Percentiles rank a stretch among this genome's conserved stretches.
Evolutionary conservation across 2,329 filamentous ascomycete genomes (phyloP).

Genomic region (Neoarthrinium moseri): DNA sequence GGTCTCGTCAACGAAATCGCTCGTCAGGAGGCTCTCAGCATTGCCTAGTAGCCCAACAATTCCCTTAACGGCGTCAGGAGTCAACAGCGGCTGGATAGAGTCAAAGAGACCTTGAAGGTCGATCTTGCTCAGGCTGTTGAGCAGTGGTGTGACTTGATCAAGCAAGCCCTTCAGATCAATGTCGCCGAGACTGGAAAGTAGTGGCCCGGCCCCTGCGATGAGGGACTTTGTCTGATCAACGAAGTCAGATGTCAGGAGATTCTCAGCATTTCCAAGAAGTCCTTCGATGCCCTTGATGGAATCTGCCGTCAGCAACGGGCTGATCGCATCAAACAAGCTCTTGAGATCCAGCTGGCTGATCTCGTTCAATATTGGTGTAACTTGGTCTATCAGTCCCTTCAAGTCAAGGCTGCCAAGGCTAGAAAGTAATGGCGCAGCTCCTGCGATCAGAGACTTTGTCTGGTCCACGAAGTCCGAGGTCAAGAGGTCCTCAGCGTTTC

Average conservation of each 20-base stretch:
- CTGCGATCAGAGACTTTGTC: constrained; percentile 20
- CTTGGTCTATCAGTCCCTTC: constrained; percentile 20
- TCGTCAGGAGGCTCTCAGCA: constrained; percentile 24
- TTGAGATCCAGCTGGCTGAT: constrained; percentile 26
- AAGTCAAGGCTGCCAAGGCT: constrained; percentile 16
- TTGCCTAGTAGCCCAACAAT: constrained; percentile 26
- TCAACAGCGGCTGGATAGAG: constrained; percentile 31
- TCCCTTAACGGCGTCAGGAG: constrained; percentile 25
- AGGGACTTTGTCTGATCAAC: constrained; percentile 27
- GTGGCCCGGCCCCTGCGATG: constrained; percentile 21
- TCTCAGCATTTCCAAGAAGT: constrained; percentile 31
- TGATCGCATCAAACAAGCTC: constrained; percentile 28
- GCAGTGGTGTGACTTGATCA: constrained; percentile 24
- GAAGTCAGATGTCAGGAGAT: constrained; percentile 24
- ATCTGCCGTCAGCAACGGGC: constrained; percentile 31
- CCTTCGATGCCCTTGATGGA: constrained; percentile 30
- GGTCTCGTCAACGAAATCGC: constrained; percentile 22
- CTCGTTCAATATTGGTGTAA: constrained; percentile 27
- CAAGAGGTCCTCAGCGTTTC: constrained; percentile 21
- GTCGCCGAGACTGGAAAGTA: constrained; percentile 16
- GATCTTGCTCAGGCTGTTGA: constrained; percentile 27
- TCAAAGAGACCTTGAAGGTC: constrained; percentile 14
- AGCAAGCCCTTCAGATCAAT: constrained; percentile 28
- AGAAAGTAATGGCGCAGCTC: constrained; percentile 2
- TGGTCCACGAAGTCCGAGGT: constrained; percentile 17